phyloP scores from a whole-genome alignment of 306 rosid genomes.

The Spatholobus suberectus region DNA sequence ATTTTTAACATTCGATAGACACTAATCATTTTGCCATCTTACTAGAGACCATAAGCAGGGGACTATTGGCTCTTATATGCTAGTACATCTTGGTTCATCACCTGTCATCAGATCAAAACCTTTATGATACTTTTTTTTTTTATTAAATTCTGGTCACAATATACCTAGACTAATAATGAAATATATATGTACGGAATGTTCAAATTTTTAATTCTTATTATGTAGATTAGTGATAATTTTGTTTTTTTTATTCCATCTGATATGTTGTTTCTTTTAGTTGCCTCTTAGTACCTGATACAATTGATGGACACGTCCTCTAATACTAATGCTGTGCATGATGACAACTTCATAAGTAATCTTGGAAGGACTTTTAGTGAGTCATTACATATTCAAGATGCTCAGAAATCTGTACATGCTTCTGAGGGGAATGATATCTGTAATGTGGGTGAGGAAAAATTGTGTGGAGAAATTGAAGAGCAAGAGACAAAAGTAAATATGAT shows the following conservation, averaged over 20 bases:
- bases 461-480: not conserved
- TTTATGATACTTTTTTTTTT: not conserved
- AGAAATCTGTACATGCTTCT: conserved; percentile 29
- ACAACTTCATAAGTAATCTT: conserved; percentile 46
- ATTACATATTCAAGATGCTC: conserved; percentile 49
- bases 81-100: not conserved
- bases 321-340: conserved; percentile 1
- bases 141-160: not conserved
- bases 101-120: not conserved
- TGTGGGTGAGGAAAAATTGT: conserved; percentile 27
- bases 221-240: not conserved
- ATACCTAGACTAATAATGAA: not conserved
- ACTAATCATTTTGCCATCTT: not conserved
- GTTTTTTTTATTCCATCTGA: conserved; percentile 1
- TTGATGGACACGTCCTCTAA: conserved; percentile 66
- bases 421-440: conserved; percentile 27
- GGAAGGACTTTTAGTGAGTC: conserved; percentile 52
- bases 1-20: not conserved
- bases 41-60: not conserved
- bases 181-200: not conserved
- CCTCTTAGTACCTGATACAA: conserved; percentile 49
- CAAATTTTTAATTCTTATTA: not conserved
- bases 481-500: conserved; percentile 26
- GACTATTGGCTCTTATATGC: not conserved
- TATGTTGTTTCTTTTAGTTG: conserved; percentile 20